These are phyloP conservation scores for Hypoxylon sp. DNA, from an alignment of 2,329 filamentous ascomycete genomes.

Conservation along the genomic window DNA sequence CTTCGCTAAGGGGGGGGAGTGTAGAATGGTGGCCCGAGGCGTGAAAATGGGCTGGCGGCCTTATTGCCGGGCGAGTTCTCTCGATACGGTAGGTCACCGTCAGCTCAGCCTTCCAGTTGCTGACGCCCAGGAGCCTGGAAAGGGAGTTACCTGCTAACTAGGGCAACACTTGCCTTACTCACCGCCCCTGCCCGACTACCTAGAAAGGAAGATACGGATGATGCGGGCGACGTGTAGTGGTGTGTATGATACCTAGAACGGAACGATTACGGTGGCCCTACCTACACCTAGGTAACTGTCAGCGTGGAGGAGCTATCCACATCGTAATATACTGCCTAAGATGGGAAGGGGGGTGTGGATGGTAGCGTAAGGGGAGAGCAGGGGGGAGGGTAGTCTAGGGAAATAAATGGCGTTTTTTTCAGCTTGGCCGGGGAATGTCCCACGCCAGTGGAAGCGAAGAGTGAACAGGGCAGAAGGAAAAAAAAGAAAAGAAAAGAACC, in stretches of 20 bases:
- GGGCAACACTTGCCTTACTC: slow-evolving; percentile 21
- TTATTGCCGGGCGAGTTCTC: slow-evolving; percentile 34
- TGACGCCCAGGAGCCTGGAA: slow-evolving; percentile 35
- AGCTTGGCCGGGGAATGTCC: slow-evolving; percentile 26
- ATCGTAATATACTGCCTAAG: slow-evolving; percentile 35
- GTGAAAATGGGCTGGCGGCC: slow-evolving; percentile 22
- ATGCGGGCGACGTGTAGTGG: slow-evolving; percentile 15
- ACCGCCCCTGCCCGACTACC: slow-evolving; percentile 23
- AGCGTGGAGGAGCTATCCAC: slow-evolving; percentile 18
- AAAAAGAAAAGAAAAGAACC: slow-evolving; percentile 13
- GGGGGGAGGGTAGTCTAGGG: slow-evolving; percentile 2
- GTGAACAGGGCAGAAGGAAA: slow-evolving; percentile 9
- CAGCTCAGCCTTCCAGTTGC: slow-evolving; percentile 46
- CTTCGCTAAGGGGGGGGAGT: neutral
- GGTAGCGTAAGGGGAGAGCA: slow-evolving; percentile 9
- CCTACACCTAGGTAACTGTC: slow-evolving; percentile 25
- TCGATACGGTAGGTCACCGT: slow-evolving; percentile 40
- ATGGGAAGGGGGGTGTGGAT: slow-evolving; percentile 11
- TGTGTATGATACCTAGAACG: slow-evolving; percentile 27
- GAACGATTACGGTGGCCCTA: slow-evolving; percentile 18
- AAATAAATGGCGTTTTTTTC: slow-evolving; percentile 28
- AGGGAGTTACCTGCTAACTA: slow-evolving; percentile 11
- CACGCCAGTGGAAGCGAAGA: slow-evolving; percentile 28
- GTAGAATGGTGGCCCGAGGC: neutral
- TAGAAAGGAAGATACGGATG: slow-evolving; percentile 22